phyloP scores from a whole-genome alignment of 2,329 filamentous ascomycete genomes.

The Podosphaera xanthii region DNA sequence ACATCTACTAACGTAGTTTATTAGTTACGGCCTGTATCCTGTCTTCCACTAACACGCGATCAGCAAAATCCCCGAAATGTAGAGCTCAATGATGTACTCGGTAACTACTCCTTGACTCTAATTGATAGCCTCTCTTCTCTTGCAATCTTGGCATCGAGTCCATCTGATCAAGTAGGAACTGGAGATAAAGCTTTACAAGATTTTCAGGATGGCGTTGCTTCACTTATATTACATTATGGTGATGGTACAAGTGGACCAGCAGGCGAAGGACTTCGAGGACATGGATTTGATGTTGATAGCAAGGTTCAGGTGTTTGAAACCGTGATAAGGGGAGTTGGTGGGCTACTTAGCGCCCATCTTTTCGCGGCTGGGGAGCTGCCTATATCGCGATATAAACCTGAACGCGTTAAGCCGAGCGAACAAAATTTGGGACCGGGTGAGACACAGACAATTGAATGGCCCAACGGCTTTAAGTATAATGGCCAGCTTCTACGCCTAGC shows the following conservation, averaged over 20 bases:
- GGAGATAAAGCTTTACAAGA: slow-evolving; percentile 40
- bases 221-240: slow-evolving; percentile 64
- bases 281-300: slow-evolving; percentile 84
- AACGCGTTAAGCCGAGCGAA: slow-evolving; percentile 6
- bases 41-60: slow-evolving; percentile 65
- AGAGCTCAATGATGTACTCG: slow-evolving; percentile 82
- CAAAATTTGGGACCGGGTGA: slow-evolving; percentile 22
- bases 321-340: slow-evolving; percentile 79
- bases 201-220: slow-evolving; percentile 60
- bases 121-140: slow-evolving; percentile 90
- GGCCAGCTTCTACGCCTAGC: slow-evolving; percentile 81
- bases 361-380: slow-evolving; percentile 83
- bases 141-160: slow-evolving; percentile 67
- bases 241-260: slow-evolving; percentile 50
- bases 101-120: slow-evolving; percentile 88
- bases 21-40: slow-evolving; percentile 65
- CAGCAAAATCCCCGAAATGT: slow-evolving; percentile 55
- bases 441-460: slow-evolving; percentile 40
- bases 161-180: slow-evolving; percentile 27
- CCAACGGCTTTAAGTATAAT: slow-evolving; percentile 59
- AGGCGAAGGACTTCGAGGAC: slow-evolving; percentile 47
- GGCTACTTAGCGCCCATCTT: slow-evolving; percentile 74
- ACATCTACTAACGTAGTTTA: slow-evolving; percentile 2
- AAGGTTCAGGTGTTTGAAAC: slow-evolving; percentile 99
- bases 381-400: slow-evolving; percentile 51